A percentile compares a stretch with the other conserved stretches of the same genome.
These are phyloP conservation scores for Aspergillus costaricaensis DNA, from an alignment of 2,329 filamentous ascomycete genomes.

Conservation along the genomic window DNA sequence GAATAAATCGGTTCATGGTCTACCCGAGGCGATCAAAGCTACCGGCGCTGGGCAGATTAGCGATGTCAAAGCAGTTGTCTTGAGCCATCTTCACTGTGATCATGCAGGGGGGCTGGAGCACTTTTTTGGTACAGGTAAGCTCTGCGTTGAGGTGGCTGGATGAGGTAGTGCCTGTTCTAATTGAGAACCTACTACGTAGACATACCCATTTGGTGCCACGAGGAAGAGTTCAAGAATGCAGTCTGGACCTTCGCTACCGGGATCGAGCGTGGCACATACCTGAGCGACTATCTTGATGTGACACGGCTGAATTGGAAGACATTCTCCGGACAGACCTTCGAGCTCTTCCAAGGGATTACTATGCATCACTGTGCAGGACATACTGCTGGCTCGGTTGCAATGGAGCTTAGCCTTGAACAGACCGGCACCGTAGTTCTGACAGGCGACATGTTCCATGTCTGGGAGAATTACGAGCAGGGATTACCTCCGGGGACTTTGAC, in stretches of 20 bases:
- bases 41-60: slow-evolving; percentile 46
- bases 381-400: slow-evolving; percentile 38
- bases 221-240: slow-evolving; percentile 50
- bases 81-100: slow-evolving; percentile 52
- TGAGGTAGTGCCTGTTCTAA: too few relatives aligned
- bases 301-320: slow-evolving; percentile 47
- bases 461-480: slow-evolving; percentile 41
- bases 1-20: slow-evolving; percentile 31
- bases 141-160: too few relatives aligned
- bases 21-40: slow-evolving; percentile 38
- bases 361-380: slow-evolving; percentile 42
- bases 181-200: slow-evolving; percentile 18
- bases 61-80: slow-evolving; percentile 50
- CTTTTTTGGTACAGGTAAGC: slow-evolving; percentile 38
- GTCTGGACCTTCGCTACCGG: slow-evolving; percentile 49
- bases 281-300: slow-evolving; percentile 39
- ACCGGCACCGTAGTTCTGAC: slow-evolving; percentile 46
- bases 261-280: slow-evolving; percentile 44
- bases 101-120: slow-evolving; percentile 53
- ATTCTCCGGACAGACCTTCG: slow-evolving; percentile 42
- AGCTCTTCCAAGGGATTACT: slow-evolving; percentile 44
- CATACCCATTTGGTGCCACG: slow-evolving; percentile 51
- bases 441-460: slow-evolving; percentile 44
- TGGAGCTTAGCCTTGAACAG: slow-evolving; percentile 41
- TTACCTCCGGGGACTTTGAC: slow-evolving; percentile 41